Base-by-base conservation (phyloP, 2,329 filamentous ascomycete species). In the Exophiala aquamarina region DNA sequence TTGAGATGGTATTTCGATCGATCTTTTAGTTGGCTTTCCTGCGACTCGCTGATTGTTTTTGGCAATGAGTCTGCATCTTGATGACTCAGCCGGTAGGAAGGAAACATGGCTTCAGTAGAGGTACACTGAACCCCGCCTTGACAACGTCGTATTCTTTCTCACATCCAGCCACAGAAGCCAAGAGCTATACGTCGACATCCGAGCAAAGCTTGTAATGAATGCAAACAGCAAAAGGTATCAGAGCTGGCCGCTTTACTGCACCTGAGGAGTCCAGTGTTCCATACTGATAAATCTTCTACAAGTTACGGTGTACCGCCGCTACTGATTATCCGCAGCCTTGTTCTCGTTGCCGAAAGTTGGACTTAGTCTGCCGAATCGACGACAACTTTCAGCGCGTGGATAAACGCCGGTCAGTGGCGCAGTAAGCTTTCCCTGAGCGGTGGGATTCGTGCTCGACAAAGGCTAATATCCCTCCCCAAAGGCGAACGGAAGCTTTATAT, bases 381-480 rank as follows among this genome's bases (percentile, higher is more conserved):
- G 67, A 68, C 15, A 63, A 61, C 3, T 70, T 70, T 58, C 68
- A 66, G 31, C 59, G 68, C 32, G 66, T 69, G 44, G 64, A 69
- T 45, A 70, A 70, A 45, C 64, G 68, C 40, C 62, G 66, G 67
- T 69, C 20, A 13, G 37, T 40, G 6, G 23, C 6, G 23, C 23
- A 26, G 6, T 26, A 6, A 11, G 11, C 11, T 21, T 11, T 40
- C 19, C 4, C 3, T 21, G 18, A 3, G 5, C 20, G 20, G n/a
- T 11, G 3, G 41, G 63, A 61, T 15, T 60, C 62, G 10, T 26
- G 11, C 23, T 26, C 11, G 23, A 26, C 11, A 11, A 26, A n/a
- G n/a, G n/a, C n/a, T 26, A 26, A 6, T 26, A 11, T 6, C 23
- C 23, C 23, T 26, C 59, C 63, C 11, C 61, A 63, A 15, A 55